Base-by-base conservation (phyloP, 371 early-diverging fungal species). In the Mortierella sp. region DNA sequence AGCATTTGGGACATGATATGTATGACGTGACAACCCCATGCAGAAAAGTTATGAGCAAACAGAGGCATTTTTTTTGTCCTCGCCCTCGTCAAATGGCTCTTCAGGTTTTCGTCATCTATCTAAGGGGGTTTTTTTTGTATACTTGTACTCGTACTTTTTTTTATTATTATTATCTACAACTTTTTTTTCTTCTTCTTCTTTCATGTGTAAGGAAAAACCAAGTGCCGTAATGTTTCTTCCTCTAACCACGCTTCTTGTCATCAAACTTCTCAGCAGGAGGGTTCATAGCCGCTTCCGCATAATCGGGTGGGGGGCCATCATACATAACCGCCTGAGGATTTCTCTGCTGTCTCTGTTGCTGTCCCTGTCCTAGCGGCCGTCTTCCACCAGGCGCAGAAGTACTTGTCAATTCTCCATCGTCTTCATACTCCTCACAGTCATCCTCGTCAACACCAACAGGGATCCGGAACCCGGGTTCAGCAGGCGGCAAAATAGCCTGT, bases 291-390 rank as follows among this genome's bases (percentile, higher is more conserved):
- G 79, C 80, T 34, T 85, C 86, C 0, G 80, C 86, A 75, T 85
- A 85, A 28, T 82, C 86, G 5, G 86, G 86, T 6, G 86, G 86
- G 1, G 86, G 86, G 0, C 86, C 86, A 72, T 85, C 86, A 52
- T 85, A 85, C 26, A 26, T 34, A 63, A 63, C 19, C 14, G 63
- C 73, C 11, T 55, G 45, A 9, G 76, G 34, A 38, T 50, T 26
- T 42, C 57, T 19, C 55, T 52, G 28, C 55, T 54, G 42, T 42
- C 57, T 19, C 55, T 52, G 28, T 70, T 54, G 50, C 63, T 7
- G 34, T 19, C 31, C 14, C 63, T 3, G 31, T 31, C 26, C n/a
- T n/a, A 26, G 1, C 6, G 31, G 31, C 31, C 58, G 2, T 3
- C 58, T 11, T 26, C 50, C 71, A 52, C 72, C 48, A 8, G 34